Base-by-base conservation (phyloP, 176 grass and related monocot species). In the Lolium multiflorum region DNA sequence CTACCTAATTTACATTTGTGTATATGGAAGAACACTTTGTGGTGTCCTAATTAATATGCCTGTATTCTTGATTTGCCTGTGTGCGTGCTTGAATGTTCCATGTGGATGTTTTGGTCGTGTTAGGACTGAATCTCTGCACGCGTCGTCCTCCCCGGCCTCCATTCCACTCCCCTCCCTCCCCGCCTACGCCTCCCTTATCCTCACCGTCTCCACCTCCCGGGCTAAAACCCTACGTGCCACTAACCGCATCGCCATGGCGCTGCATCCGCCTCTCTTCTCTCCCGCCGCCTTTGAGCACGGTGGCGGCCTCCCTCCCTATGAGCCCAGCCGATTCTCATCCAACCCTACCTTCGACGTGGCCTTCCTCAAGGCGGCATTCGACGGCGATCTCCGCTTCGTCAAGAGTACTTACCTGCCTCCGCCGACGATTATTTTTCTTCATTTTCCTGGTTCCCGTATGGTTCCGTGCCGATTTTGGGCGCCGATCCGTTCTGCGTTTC, bases 201-300 rank as follows among this genome's bases (percentile, higher is more conserved):
- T 35, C 68, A 0, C 39, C 68, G 4, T 73, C 20, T 73, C 70
- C 43, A 73, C 21, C 70, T 11, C 70, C 70, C 12, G 20, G 3
- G 38, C 70, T 73, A 73, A 73, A 73, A 73, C 70, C 70, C 41
- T 73, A 73, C 41, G 11, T 47, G n/a, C n/a, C 5, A 48, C 70
- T n/a, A 73, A 46, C 41, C 70, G n/a, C n/a, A 2, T 73, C 70
- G 70, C 43, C 70, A 73, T 73, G 70, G 41, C 70, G 43, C 43
- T 43, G 41, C 70, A 47, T 11, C 43, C 11, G 20, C 70, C 69
- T 13, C 39, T 72, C 69, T 13, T 46, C 39, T 11, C 70, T 35
- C 70, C n/a, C n/a, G n/a, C 39, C 18, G 43, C 43, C 70, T 73
- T 73, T 11, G 39, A 22, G 9, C 39, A 10, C 43, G 2, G n/a